phyloP scores from a whole-genome alignment of 2,329 filamentous ascomycete genomes.

The Leptographium lundbergii region DNA sequence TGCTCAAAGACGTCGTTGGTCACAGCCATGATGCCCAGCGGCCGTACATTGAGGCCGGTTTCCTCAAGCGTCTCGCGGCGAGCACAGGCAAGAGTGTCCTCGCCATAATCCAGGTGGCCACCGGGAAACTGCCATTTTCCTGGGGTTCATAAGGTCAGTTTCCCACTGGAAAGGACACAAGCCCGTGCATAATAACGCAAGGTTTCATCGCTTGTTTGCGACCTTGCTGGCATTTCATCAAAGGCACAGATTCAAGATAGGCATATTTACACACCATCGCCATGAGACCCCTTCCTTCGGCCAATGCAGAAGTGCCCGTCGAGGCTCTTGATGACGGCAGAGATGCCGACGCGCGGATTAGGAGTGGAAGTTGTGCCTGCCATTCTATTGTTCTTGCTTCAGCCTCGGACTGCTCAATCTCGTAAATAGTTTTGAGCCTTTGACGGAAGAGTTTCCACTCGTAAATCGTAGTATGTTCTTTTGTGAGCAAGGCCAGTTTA shows the following conservation, averaged over 20 bases:
- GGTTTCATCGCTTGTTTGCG: neutral
- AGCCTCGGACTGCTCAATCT: neutral
- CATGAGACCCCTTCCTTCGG: slow-evolving; percentile 34
- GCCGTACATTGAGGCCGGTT: slow-evolving; percentile 46
- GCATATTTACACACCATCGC: slow-evolving; percentile 26
- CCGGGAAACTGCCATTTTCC: slow-evolving; percentile 51
- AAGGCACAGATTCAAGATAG: neutral
- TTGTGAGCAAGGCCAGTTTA: too few relatives aligned
- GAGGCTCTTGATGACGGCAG: slow-evolving; percentile 29
- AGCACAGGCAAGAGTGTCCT: slow-evolving; percentile 49
- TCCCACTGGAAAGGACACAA: neutral
- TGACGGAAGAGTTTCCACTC: too few relatives aligned
- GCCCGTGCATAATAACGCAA: neutral
- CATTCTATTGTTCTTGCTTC: neutral
- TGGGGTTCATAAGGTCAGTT: slow-evolving; percentile 4
- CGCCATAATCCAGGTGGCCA: slow-evolving; percentile 61
- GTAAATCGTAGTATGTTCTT: too few relatives aligned
- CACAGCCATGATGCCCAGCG: slow-evolving; percentile 40
- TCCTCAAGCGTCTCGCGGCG: slow-evolving; percentile 58
- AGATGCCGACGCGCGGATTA: slow-evolving; percentile 32
- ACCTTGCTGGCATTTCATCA: neutral
- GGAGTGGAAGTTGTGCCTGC: neutral
- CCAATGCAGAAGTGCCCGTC: slow-evolving; percentile 34
- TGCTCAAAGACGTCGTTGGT: slow-evolving; percentile 54
- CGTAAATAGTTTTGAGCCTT: too few relatives aligned